Base-by-base conservation (phyloP, 495 filamentous ascomycete genomes). In the Amphirosellinia nigrospora region DNA sequence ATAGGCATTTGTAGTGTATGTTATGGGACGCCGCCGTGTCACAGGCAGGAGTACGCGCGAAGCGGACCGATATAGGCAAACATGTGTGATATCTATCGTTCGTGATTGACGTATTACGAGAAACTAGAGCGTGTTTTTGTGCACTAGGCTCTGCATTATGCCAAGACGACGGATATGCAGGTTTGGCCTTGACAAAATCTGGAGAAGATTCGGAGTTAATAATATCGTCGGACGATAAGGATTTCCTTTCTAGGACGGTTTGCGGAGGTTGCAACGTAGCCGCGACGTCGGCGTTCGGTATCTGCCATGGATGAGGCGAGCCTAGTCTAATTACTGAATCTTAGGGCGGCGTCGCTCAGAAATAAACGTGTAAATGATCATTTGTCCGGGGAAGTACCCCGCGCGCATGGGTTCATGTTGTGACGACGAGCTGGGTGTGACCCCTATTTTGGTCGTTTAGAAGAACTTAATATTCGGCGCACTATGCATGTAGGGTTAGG, bases 311-410 rank as follows among this genome's bases (percentile, higher is more conserved):
- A 16, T 1, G 23, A 36, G n/a, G 21, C 23, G 5, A 52, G 32
- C 45, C 23, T 56, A n/a, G 36, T 26, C 1, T 21, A 30, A 19
- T 19, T 45, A 56, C 34, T 6, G 21, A 32, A 45, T 45, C 64
- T 66, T 66, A 66, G 50, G 64, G 64, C 64, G 50, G 64, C 64
- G 50, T 58, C 15, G 43, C 63, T 32, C 19, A 48, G 26, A 11
- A 8, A n/a, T 8, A 36, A 21, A 6, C 23, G 26, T 11, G 32
- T 16, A 36, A 34, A 21, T 4, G 58, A 41, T 8, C 5, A 61
- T 61, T 36, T 52, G 63, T 48, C 63, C 63, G 63, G 63, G 63
- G 63, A 65, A 65, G 13, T 30, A 3, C 30, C 46, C 63, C 30
- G 30, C 46, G n/a, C 13, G 30, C 63, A 65, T 38, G 63, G 32